A percentile compares a stretch with the other conserved stretches of the same genome.
phyloP scores from a whole-genome alignment of 1,139 yeast species.

The Scheffersomyces segobiensis region DNA sequence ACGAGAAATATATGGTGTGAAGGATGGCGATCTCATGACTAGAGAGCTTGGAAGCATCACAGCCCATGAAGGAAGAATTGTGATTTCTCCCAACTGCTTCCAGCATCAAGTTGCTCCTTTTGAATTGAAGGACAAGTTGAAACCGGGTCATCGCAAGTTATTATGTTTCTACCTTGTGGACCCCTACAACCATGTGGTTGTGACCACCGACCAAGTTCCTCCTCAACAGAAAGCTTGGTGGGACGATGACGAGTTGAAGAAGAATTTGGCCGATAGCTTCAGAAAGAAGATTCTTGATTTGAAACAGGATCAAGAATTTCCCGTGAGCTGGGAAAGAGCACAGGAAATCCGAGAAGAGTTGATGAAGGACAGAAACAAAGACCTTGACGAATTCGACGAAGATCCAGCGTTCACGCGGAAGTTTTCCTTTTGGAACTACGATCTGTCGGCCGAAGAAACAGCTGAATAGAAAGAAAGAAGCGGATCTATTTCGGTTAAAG shows the following conservation, averaged over 20 bases:
- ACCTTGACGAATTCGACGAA: background rate
- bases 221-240: slow-evolving; percentile 40
- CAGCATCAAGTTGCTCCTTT: slow-evolving; percentile 42
- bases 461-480: background rate
- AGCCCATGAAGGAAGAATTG: slow-evolving; percentile 24
- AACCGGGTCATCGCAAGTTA: slow-evolving; percentile 37
- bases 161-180: slow-evolving; percentile 39
- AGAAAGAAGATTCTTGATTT: slow-evolving; percentile 4
- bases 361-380: background rate
- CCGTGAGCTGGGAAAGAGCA: background rate
- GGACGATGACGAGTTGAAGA: slow-evolving; percentile 12
- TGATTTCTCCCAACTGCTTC: slow-evolving; percentile 38
- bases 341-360: slow-evolving; percentile 1
- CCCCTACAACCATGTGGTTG: slow-evolving; percentile 29
- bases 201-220: slow-evolving; percentile 33
- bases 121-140: slow-evolving; percentile 30
- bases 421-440: background rate
- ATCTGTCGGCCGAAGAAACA: background rate
- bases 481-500: background rate
- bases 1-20: slow-evolving; percentile 24
- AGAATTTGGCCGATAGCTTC: slow-evolving; percentile 6
- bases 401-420: background rate
- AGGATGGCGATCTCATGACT: slow-evolving; percentile 25
- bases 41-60: slow-evolving; percentile 23
- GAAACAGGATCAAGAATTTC: background rate